Evolutionary conservation across 768 basidiomycete species (phyloP).

Genomic region (Hydnum rufescens): DNA sequence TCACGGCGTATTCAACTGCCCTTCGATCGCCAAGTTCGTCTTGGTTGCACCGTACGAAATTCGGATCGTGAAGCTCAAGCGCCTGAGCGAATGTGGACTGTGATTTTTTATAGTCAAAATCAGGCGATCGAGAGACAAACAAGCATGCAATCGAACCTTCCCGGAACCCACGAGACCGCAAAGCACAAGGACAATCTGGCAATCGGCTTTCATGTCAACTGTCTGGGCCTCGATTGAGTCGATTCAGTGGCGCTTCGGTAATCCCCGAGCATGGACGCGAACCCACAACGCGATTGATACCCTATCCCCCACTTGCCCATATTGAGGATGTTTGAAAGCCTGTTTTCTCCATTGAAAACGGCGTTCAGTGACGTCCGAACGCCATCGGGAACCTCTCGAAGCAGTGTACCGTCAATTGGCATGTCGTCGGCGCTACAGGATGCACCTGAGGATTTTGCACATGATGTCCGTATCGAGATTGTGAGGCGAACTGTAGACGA

Average conservation of each 20-base stretch:
- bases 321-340: background rate
- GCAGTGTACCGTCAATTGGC: too few species aligned
- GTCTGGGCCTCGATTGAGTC: too few species aligned
- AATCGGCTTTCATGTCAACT: too few species aligned
- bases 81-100: slow-evolving; percentile 53
- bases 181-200: slow-evolving; percentile 46
- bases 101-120: background rate
- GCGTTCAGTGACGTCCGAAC: background rate
- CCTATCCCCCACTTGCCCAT: too few species aligned
- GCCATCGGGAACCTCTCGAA: too few species aligned
- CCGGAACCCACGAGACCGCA: slow-evolving; percentile 59
- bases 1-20: slow-evolving; percentile 40
- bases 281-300: too few species aligned
- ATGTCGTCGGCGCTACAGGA: background rate
- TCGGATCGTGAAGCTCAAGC: slow-evolving; percentile 38
- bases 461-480: slow-evolving; percentile 49
- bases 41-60: slow-evolving; percentile 55
- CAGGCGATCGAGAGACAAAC: slow-evolving; percentile 1
- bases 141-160: slow-evolving; percentile 38
- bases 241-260: too few species aligned
- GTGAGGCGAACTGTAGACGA: slow-evolving; percentile 53
- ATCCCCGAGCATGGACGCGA: too few species aligned
- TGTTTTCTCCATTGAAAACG: background rate
- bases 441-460: slow-evolving; percentile 47
- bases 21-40: slow-evolving; percentile 56